A percentile compares a stretch with the other conserved stretches of the same genome.
Evolutionary conservation across 1,284 basidiomycete genomes (phyloP).

Genomic region (Crucibulum parvulum): DNA sequence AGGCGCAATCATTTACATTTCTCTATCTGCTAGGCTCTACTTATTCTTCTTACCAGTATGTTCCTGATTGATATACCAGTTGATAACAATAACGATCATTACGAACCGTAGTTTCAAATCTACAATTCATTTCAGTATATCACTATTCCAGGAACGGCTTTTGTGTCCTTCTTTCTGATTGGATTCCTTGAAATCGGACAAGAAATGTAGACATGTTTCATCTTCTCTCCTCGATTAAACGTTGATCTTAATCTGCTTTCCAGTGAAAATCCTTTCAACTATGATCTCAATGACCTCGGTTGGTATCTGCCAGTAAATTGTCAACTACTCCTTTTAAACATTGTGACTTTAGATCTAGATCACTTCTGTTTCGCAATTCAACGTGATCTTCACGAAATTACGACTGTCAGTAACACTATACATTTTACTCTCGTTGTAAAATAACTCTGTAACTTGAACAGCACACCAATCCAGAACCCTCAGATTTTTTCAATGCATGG

Average conservation of each 20-base stretch:
- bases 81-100: not conserved
- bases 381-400: slow-evolving; percentile 69
- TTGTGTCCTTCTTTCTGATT: slow-evolving; percentile 63
- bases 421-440: not conserved
- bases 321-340: not conserved
- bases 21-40: slow-evolving; percentile 52
- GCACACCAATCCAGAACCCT: slow-evolving; percentile 55
- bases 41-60: slow-evolving; percentile 65
- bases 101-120: slow-evolving; percentile 58
- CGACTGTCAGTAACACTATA: slow-evolving; percentile 56
- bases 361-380: slow-evolving; percentile 64
- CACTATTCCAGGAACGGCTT: slow-evolving; percentile 65
- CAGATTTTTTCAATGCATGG: slow-evolving; percentile 46
- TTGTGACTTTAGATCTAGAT: slow-evolving; percentile 56
- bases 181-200: slow-evolving; percentile 76
- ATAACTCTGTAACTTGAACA: not conserved
- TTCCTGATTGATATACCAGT: slow-evolving; percentile 3
- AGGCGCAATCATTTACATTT: slow-evolving; percentile 1
- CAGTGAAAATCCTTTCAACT: slow-evolving; percentile 74
- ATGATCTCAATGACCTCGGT: slow-evolving; percentile 71
- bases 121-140: slow-evolving; percentile 55
- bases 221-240: not conserved
- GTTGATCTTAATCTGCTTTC: not conserved
- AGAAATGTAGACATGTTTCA: slow-evolving; percentile 55
- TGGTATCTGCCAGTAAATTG: slow-evolving; percentile 11